Evolutionary conservation across 495 filamentous ascomycete species (phyloP), one percentile per base, ranked within the genome.

Genomic region (Tuber microsphaerosporum): DNA sequence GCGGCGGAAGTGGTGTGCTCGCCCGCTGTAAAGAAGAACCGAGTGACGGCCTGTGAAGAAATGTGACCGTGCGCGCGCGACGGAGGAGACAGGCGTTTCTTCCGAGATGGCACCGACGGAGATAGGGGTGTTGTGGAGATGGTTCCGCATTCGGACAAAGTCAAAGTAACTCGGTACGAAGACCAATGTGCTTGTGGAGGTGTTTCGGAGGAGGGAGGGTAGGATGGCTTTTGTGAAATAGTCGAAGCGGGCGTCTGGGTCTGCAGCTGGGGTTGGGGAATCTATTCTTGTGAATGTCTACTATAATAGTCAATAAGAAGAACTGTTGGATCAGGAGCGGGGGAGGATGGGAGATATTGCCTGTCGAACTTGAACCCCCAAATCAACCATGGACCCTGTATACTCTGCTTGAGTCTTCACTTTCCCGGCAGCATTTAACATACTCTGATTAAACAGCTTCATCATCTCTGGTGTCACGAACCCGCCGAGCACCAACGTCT

Each of bases 161-260:
- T 99, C 95, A 56, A 97, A 89, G 85, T 96, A 97, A 12, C 91
- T 92, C 0, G 95, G 92, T 71, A 98, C 89, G 86, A 97, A 97
- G 79, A 97, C 86, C 65, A 98, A 82, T 0, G 91, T 91, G 43
- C 94, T 87, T 72, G 82, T 83, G 9, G 79, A 81, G n/a, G 71
- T 85, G 73, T 89, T 86, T 31, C 91, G 90, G 31, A 88, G 86
- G 42, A 99, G 86, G 10, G 88, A 84, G 10, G 95, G 94, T 16
- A 97, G 83, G 72, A 97, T 84, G 39, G 92, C 89, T 34, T 90
- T 89, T 42, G 88, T 92, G 85, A 98, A 98, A 84, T 93, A 94
- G 74, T 90, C 90, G 87, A 98, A 99, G n/a, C 95, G 88, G 20
- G 92, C 87, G 77, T 97, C 93, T 17, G 95, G 93, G 83, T 97